phyloP scores from a whole-genome alignment of 1,284 basidiomycete genomes.

The Melampsora americana region DNA sequence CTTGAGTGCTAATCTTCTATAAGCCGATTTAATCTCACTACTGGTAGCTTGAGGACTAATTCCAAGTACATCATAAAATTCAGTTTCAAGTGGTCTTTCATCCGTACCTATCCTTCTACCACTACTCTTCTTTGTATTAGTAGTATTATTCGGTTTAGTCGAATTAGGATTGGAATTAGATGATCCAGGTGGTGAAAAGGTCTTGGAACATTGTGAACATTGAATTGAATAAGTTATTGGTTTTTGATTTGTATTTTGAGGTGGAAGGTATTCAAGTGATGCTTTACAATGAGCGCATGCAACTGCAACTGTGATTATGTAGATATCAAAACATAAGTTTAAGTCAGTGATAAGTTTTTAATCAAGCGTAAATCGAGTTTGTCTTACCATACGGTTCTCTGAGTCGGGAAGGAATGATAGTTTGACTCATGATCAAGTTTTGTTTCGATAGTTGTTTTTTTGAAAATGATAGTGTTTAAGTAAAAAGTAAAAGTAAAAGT shows the following conservation, averaged over 20 bases:
- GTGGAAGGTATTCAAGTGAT: constrained; percentile 37
- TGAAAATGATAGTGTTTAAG: neutral
- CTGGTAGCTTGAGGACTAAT: constrained; percentile 70
- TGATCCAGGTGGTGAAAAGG: constrained; percentile 21
- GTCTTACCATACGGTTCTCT: constrained; percentile 40
- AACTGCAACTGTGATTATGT: constrained; percentile 19
- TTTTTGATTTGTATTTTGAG: neutral
- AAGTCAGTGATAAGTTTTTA: neutral
- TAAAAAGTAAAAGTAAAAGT: neutral
- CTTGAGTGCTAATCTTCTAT: constrained; percentile 66
- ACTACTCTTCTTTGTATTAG: constrained; percentile 16
- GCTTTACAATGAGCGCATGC: constrained; percentile 42
- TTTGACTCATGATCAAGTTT: constrained; percentile 25
- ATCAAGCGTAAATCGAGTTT: neutral
- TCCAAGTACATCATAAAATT: constrained; percentile 73
- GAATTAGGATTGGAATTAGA: neutral
- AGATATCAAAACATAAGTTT: neutral
- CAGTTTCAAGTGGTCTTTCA: constrained; percentile 80
- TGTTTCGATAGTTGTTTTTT: neutral
- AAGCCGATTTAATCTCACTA: constrained; percentile 92
- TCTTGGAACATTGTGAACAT: constrained; percentile 26
- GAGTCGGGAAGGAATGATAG: constrained; percentile 23
- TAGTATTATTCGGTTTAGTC: neutral
- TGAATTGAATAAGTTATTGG: constrained; percentile 20
- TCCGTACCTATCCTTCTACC: constrained; percentile 74